Evolutionary conservation across 805 yeast genomes (phyloP).

Genomic region (Debaryomyces tyrocola): DNA sequence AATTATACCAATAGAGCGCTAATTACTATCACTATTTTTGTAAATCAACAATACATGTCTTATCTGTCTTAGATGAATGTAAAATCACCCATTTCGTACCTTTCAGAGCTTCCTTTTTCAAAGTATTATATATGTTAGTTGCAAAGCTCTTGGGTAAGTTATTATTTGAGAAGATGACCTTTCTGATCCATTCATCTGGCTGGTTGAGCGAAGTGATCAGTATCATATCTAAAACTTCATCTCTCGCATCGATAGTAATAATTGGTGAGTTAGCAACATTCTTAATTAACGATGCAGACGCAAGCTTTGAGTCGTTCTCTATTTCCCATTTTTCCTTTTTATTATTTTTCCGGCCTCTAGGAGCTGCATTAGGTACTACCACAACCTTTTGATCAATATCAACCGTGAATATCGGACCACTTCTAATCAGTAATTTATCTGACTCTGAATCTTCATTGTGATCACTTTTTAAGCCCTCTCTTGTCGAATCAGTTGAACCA

Average conservation of each 20-base stretch:
- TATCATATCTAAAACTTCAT: slow-evolving; percentile 84
- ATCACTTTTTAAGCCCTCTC: slow-evolving; percentile 5
- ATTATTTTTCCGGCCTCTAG: slow-evolving; percentile 73
- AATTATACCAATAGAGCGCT: not conserved
- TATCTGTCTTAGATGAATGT: slow-evolving; percentile 75
- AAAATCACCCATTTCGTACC: slow-evolving; percentile 77
- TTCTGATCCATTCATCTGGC: slow-evolving; percentile 80
- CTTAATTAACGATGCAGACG: slow-evolving; percentile 53
- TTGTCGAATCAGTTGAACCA: not conserved
- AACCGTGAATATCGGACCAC: slow-evolving; percentile 31
- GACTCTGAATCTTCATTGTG: slow-evolving; percentile 5
- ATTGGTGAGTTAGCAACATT: slow-evolving; percentile 68
- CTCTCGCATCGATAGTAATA: slow-evolving; percentile 74
- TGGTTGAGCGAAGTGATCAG: slow-evolving; percentile 71
- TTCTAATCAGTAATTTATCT: slow-evolving; percentile 8
- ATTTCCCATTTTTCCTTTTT: slow-evolving; percentile 74
- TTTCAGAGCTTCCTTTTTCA: slow-evolving; percentile 69
- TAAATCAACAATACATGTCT: slow-evolving; percentile 54
- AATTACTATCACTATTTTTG: slow-evolving; percentile 41
- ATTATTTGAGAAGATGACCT: slow-evolving; percentile 74
- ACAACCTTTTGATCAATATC: slow-evolving; percentile 54
- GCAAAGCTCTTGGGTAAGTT: slow-evolving; percentile 83
- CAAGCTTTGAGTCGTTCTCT: slow-evolving; percentile 70
- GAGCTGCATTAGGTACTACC: slow-evolving; percentile 77
- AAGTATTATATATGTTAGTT: slow-evolving; percentile 65